Percentiles rank a stretch among this genome's conserved stretches.
Evolutionary conservation across 768 basidiomycete genomes (phyloP).

Genomic region (Tylopilus subfusipes): DNA sequence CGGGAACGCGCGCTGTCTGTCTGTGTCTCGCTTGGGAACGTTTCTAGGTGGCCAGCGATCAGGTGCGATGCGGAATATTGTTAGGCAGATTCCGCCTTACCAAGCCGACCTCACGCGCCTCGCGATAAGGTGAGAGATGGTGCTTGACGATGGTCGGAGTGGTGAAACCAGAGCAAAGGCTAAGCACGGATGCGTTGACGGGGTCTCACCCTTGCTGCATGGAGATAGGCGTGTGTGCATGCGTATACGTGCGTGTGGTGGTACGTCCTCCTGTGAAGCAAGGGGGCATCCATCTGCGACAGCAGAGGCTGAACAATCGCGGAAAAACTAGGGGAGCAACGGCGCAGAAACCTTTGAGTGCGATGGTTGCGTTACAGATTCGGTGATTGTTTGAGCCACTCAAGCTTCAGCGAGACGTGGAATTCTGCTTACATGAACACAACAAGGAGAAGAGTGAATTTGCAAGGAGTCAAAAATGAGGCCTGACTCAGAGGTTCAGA

Average conservation of each 20-base stretch:
- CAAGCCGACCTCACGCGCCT: no score
- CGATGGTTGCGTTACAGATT: not conserved
- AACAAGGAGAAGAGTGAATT: no score
- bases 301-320: not conserved
- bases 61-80: no score
- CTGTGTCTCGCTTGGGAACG: no score
- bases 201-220: not conserved
- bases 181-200: not conserved
- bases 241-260: not conserved
- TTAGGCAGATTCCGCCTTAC: no score
- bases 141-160: not conserved
- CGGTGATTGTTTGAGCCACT: not conserved
- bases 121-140: not conserved
- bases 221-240: not conserved
- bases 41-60: no score
- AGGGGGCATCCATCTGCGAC: not conserved
- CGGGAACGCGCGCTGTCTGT: no score
- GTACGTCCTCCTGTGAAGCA: not conserved
- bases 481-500: no score
- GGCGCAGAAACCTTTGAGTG: not conserved
- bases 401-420: not conserved
- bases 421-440: no score
- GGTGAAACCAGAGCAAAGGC: not conserved
- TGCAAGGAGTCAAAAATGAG: no score
- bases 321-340: not conserved